A percentile compares a stretch with the other conserved stretches of the same genome.
Conservation (phyloP, 1,139 yeast species). For the Meyerozyma elateridarum region DNA sequence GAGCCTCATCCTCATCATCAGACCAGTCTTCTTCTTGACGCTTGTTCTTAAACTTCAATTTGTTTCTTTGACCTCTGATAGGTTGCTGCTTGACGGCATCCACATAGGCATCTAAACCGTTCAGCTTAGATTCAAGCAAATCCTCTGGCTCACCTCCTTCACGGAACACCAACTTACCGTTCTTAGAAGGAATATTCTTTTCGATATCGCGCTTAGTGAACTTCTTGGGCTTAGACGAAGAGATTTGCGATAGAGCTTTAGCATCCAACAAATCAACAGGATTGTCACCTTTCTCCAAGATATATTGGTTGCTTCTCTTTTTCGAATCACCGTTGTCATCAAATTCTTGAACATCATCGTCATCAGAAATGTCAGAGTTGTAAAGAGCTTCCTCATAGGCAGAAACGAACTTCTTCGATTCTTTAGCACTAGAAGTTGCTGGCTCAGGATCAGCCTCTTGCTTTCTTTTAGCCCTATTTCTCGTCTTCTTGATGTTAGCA, state of each 20-base stretch:
- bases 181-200: constrained; percentile 19
- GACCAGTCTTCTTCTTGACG: constrained; percentile 52
- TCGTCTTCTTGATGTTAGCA: constrained; percentile 77
- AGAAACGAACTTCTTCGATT: constrained; percentile 54
- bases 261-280: constrained; percentile 90
- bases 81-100: constrained; percentile 94
- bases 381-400: constrained; percentile 81
- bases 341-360: constrained; percentile 25
- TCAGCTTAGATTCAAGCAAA: constrained; percentile 41
- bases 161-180: constrained; percentile 51
- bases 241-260: constrained; percentile 77
- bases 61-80: constrained; percentile 85
- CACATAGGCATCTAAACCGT: constrained; percentile 83
- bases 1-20: constrained; percentile 38
- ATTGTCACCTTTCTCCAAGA: constrained; percentile 71
- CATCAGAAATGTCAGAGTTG: constrained; percentile 54
- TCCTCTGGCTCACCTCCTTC: constrained; percentile 44
- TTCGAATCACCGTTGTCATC: constrained; percentile 19
- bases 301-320: constrained; percentile 53
- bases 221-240: constrained; percentile 75
- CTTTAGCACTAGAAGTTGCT: constrained; percentile 23
- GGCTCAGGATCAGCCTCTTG: constrained; percentile 37
- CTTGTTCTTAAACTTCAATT: constrained; percentile 75
- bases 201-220: constrained; percentile 38
- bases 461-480: constrained; percentile 79